Evolutionary conservation across 495 filamentous ascomycete species (phyloP), one percentile per base, ranked within the genome.

Genomic region (Hypoxylon lenormandii): DNA sequence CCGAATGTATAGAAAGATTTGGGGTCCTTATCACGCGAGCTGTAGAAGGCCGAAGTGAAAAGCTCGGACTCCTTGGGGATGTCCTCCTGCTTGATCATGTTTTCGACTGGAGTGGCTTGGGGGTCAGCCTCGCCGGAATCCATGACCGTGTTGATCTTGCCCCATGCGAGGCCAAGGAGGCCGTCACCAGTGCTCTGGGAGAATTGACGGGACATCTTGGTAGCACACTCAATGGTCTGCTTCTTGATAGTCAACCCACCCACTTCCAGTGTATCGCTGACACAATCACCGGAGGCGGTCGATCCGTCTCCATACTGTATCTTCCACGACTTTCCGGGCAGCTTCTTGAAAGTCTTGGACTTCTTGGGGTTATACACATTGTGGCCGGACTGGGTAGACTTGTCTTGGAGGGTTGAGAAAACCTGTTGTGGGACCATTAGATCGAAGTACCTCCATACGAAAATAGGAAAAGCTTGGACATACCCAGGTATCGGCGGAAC

Each of bases 1-100:
- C 91, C 91, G 68, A 93, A 93, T 0, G 91, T 93, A 78, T 91
- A 93, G 81, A 93, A 93, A 1, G 87, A 88, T 52, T 84, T 80
- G 52, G 84, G 80, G 57, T 83, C 80, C 26, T 79, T 69, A 76
- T 90, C 87, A 19, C 86, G 83, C 78, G 83, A 86, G 55, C 84
- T 88, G 61, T 89, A 89, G 42, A 93, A 84, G 54, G 90, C 88
- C 18, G 84, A 88, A 0, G 90, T 93, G 80, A 93, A 93, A n/a
- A 94, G 82, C 75, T 88, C 83, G 2, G 84, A 72, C 3, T 80
- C 78, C 63, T 86, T 79, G 8, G 87, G 85, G 55, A 93, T 92
- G 51, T 89, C 86, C 0, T 80, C 63, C 67, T 92, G 87, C 21
- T 76, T 73, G 66, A 91, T 90, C 90, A 93, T 91, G 78, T 92